phyloP scores from a whole-genome alignment of 768 basidiomycete genomes.

The Stropharia rugosoannulata region DNA sequence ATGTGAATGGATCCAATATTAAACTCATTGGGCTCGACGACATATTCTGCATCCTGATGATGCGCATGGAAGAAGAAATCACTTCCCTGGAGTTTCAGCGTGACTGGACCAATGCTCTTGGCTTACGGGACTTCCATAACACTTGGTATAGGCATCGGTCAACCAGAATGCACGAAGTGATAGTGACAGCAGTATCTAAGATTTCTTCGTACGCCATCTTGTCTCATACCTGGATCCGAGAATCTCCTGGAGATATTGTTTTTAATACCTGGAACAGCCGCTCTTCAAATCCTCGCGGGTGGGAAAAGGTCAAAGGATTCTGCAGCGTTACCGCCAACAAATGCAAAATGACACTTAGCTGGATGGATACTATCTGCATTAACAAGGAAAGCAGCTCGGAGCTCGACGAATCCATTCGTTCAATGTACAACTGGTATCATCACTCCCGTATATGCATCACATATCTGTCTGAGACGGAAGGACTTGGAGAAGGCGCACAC shows the following conservation, averaged over 20 bases:
- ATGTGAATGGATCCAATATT: neutral
- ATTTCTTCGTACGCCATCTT: neutral
- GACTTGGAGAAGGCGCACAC: neutral
- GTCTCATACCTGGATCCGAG: constrained; percentile 3
- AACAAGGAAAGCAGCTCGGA: constrained; percentile 1
- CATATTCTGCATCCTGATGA: neutral
- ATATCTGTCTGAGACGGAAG: neutral
- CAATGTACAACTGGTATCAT: neutral
- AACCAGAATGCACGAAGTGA: no score
- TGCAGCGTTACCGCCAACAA: neutral
- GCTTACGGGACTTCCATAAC: no score
- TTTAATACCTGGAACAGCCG: neutral
- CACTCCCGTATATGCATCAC: neutral
- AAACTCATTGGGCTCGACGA: neutral
- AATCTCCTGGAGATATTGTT: neutral
- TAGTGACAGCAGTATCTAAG: no score
- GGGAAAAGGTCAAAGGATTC: neutral
- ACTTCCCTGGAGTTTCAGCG: neutral
- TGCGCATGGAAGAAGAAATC: neutral
- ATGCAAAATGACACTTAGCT: neutral
- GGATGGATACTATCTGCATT: neutral
- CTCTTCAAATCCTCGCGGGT: neutral
- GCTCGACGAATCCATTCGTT: neutral
- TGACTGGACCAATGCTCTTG: neutral
- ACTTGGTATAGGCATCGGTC: no score